phyloP scores from a whole-genome alignment of 495 filamentous ascomycete species.

The Penicillium odoratum region DNA sequence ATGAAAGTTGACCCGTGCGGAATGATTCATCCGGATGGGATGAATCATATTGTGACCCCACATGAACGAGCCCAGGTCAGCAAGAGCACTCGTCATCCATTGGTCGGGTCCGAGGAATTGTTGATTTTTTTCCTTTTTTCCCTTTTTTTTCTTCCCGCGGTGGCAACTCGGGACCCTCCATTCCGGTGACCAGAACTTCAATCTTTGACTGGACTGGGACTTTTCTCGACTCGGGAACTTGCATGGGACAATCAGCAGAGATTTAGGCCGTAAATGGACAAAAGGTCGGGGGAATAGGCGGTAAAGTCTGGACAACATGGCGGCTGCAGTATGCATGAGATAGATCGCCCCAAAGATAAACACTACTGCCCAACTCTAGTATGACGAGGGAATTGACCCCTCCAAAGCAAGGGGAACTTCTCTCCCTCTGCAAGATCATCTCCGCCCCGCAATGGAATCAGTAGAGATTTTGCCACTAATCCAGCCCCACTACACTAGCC shows the following conservation, averaged over 20 bases:
- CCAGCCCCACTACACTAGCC: conserved; percentile 17
- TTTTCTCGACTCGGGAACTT: conserved; percentile 6
- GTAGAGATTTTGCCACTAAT: conserved; percentile 21
- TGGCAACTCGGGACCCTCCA: conserved; percentile 27
- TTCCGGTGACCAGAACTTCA: conserved; percentile 15
- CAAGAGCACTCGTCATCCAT: conserved; percentile 5
- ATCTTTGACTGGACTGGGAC: neutral
- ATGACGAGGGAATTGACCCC: neutral
- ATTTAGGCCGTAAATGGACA: neutral
- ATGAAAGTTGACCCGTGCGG: conserved; percentile 18
- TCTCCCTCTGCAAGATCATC: conserved; percentile 30
- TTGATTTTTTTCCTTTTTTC: conserved; percentile 9
- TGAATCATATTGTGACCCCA: conserved; percentile 30
- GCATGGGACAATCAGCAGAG: neutral
- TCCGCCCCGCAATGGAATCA: conserved; percentile 29
- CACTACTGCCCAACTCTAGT: neutral
- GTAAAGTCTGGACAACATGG: conserved; percentile 23
- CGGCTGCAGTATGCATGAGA: conserved; percentile 26
- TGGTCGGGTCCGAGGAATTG: conserved; percentile 15
- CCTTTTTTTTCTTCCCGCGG: conserved; percentile 10
- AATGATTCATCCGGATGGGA: conserved; percentile 27
- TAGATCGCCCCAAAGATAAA: conserved; percentile 11
- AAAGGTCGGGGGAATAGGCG: conserved; percentile 13
- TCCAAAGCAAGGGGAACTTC: conserved; percentile 19
- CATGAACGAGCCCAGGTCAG: neutral